Base-by-base conservation (phyloP, 805 yeast genomes). In the Ogataea populi-albae region DNA sequence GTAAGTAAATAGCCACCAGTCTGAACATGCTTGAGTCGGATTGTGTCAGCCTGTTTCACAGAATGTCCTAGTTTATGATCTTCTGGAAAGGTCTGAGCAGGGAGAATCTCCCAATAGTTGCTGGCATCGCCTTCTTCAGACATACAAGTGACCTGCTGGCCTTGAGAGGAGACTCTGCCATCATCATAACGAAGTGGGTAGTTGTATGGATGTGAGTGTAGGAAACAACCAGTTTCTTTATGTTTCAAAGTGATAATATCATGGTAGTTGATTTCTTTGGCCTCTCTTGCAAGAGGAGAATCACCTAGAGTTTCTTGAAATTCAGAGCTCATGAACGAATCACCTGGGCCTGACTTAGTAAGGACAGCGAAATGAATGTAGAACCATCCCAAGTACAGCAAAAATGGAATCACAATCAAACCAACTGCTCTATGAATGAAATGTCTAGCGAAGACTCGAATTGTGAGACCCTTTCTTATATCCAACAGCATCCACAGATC, bases 181-280 rank as follows among this genome's bases (percentile, higher is more conserved):
- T 93, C 97, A 42, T 89, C 96, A 55, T 93, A 93, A 58, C 98
- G 81, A 49, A 88, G 69, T 25, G 98, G 98, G 59, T 89, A 93
- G 26, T 64, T 63, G 32, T 67, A 74, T 15, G 62, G 55, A 57
- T 89, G 97, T 3, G 98, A 91, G 61, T 93, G 97, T 52, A 93
- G 71, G 37, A 75, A 73, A 11, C 87, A 81, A 2, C 69, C 77
- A 3, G 96, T 86, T 27, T 79, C 86, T 57, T 81, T 82, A 62
- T 91, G 95, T 55, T 76, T 77, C 37, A 93, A 56, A 16, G 95
- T 85, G 39, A 93, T 64, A 12, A 74, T 61, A 55, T 94, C 98
- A 54, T 77, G 73, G 57, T 72, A 91, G 49, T 87, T 75, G 28
- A 93, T 77, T 22, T 73, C 78, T 50, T 76, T 80, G 2, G 96